Percentiles rank a stretch among this genome's conserved stretches.
phyloP scores from a whole-genome alignment of 306 rosid species.

The Cotoneaster glaucophyllus region DNA sequence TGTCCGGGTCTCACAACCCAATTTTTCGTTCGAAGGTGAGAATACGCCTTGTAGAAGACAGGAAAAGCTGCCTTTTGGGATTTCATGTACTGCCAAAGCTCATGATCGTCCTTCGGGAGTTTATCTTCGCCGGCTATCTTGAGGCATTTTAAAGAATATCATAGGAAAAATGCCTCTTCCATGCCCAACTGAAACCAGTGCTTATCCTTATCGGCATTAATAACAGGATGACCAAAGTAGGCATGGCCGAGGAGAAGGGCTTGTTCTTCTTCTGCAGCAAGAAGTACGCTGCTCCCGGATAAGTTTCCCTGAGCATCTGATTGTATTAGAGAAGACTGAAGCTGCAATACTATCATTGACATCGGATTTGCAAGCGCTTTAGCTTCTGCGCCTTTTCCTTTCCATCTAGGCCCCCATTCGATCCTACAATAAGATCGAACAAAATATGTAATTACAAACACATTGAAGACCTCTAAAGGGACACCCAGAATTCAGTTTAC shows the following conservation, averaged over 20 bases:
- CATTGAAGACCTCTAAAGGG: background rate
- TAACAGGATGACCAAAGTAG: conserved; percentile 54
- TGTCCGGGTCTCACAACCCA: conserved; percentile 73
- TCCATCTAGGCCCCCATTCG: conserved; percentile 73
- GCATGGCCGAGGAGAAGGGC: conserved; percentile 44
- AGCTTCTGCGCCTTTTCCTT: conserved; percentile 64
- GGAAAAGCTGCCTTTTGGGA: conserved; percentile 47
- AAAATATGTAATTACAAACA: background rate
- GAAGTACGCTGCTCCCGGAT: conserved; percentile 31
- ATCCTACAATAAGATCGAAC: background rate
- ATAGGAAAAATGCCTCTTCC: conserved; percentile 78
- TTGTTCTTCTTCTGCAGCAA: conserved; percentile 47
- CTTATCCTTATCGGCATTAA: conserved; percentile 40
- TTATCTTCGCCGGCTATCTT: conserved; percentile 25
- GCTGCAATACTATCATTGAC: conserved; percentile 49
- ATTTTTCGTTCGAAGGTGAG: conserved; percentile 58
- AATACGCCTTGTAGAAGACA: conserved; percentile 53
- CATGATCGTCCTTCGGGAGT: conserved; percentile 26
- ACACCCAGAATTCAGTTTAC: background rate
- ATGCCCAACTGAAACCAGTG: conserved; percentile 51
- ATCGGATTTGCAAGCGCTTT: conserved; percentile 62
- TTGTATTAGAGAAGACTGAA: conserved; percentile 49
- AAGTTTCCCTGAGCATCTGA: conserved; percentile 44
- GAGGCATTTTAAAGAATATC: conserved; percentile 55
- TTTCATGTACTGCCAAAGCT: conserved; percentile 50